Evolutionary conservation across 805 yeast species (phyloP), one percentile per base, ranked within the genome.

Genomic region (Myxozyma neotropica): DNA sequence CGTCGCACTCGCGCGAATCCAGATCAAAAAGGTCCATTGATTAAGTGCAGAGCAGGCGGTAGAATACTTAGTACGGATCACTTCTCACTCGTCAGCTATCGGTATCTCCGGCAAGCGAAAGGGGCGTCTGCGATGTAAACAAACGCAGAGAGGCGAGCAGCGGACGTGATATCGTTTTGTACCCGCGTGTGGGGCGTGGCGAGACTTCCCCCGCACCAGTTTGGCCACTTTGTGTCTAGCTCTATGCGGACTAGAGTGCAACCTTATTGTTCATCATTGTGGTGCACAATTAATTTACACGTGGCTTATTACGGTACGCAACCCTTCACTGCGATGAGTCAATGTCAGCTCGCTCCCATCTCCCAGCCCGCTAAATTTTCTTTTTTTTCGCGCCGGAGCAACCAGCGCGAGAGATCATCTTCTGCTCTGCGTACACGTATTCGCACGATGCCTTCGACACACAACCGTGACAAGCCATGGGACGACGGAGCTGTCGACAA

Each of bases 381-480:
- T 45, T 46, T 31, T 46, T 26, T n/a, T 43, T 36, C 17, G 23
- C 13, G 17, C 43, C 43, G 21, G 12, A n/a, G n/a, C 38, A 35
- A n/a, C 38, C 38, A 13, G 38, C 38, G 38, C 38, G 12, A 35
- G 38, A 7, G n/a, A 21, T 19, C 48, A 15, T 13, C 29, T 5
- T 23, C 33, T n/a, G n/a, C n/a, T n/a, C n/a, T n/a, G n/a, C n/a
- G n/a, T n/a, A n/a, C n/a, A n/a, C n/a, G n/a, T n/a, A n/a, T n/a
- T n/a, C 36, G 19, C 58, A 69, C 64, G 45, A 93, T 93, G 99
- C 90, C 87, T 24, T 89, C 97, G 1, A 89, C 96, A 48, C 92
- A 93, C 74, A 89, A 94, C 74, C 86, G 85, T 71, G 98, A 94
- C 69, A 93, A 93, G 75, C 98, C 98, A 54, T 67, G 69, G 66